Base-by-base conservation (phyloP, 345 rosid genomes). In the Lepidium aucheri region DNA sequence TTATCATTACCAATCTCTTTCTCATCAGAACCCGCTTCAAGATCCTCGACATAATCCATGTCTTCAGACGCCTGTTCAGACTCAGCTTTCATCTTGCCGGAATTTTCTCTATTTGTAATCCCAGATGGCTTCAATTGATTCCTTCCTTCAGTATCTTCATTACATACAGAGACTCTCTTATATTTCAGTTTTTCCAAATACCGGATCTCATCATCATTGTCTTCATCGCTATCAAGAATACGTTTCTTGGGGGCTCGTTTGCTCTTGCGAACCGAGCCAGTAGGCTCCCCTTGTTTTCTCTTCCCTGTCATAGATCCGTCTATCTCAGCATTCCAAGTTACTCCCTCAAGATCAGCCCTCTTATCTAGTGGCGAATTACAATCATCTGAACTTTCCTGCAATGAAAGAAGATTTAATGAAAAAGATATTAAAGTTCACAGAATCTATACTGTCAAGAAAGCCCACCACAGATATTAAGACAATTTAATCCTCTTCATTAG, bases 191-290 rank as follows among this genome's bases (percentile, higher is more conserved):
- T 93, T 74, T 90, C 95, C 74, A 93, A 62, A 74, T 81, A 93
- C 6, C 86, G 85, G 57, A 93, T 84, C 90, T 93, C 98, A 54
- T 78, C 97, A 64, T 93, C 98, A 40, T 67, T 90, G 7, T 85
- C 85, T 6, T 85, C 76, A 63, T 85, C 91, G 52, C 72, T 85
- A 73, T 80, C 96, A 15, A 76, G 63, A 28, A 72, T 78, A 34
- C 82, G 85, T 65, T 81, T 93, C 83, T 88, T 90, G 1, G 89
- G 82, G 52, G 70, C 81, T 68, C 94, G 75, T 81, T 80, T 93
- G 84, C 97, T 83, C 84, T 88, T 88, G 16, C 91, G 87, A 74
- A 70, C 82, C 39, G 86, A 41, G 60, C 84, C 90, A 47, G 77
- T 62, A 55, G 69, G 79, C 22, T 82, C 89, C 50, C 80, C 94